Evolutionary conservation across 805 yeast genomes (phyloP).

Genomic region (Danielozyma ontarioensis): DNA sequence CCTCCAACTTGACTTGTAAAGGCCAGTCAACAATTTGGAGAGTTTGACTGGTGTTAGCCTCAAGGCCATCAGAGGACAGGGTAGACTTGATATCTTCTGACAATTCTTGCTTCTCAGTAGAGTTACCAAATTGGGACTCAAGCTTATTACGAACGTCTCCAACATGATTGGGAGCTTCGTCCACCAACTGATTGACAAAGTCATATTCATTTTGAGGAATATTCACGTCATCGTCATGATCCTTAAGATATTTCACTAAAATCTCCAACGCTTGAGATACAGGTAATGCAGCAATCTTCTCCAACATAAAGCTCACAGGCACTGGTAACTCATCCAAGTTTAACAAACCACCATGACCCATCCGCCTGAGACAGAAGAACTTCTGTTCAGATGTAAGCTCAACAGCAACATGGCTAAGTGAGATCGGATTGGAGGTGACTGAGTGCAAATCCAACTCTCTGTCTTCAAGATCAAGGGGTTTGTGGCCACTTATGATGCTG

Average conservation of each 20-base stretch:
- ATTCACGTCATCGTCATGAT: constrained; percentile 12
- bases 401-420: constrained; percentile 18
- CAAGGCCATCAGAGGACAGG: not conserved
- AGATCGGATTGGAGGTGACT: constrained; percentile 17
- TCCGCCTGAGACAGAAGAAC: constrained; percentile 20
- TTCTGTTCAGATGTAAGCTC: constrained; percentile 23
- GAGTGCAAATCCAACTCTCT: constrained; percentile 12
- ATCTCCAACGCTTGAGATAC: constrained; percentile 6
- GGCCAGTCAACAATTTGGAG: constrained; percentile 5
- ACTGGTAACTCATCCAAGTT: constrained; percentile 28
- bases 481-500: not conserved
- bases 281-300: constrained; percentile 5
- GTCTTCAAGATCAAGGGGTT: constrained; percentile 3
- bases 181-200: constrained; percentile 7
- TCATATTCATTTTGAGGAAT: constrained; percentile 10
- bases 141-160: not conserved
- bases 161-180: not conserved
- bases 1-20: constrained; percentile 10
- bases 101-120: not conserved
- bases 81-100: not conserved
- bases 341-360: constrained; percentile 18
- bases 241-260: constrained; percentile 11
- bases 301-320: constrained; percentile 22
- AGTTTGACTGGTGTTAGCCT: not conserved
- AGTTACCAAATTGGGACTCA: not conserved